phyloP scores from a whole-genome alignment of 257 asterid species.

The Voacanga thouarsii region DNA sequence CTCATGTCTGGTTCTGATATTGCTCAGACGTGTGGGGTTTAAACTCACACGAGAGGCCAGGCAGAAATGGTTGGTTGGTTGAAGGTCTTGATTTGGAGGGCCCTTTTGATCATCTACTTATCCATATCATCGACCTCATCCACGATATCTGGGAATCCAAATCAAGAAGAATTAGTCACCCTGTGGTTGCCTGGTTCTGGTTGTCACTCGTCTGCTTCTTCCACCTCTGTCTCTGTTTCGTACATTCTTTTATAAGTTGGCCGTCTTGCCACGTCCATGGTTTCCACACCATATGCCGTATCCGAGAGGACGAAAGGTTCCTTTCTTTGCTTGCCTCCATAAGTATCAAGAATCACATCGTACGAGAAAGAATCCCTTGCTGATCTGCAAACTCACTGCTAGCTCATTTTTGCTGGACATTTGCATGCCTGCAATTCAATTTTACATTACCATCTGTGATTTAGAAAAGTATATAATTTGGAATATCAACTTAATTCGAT shows the following conservation, averaged over 20 bases:
- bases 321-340: background rate
- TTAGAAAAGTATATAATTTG: no score
- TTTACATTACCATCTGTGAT: no score
- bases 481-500: no score
- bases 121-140: no score
- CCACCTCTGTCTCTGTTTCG: background rate
- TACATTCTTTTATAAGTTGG: background rate
- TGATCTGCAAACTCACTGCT: background rate
- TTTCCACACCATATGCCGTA: constrained; percentile 9
- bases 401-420: background rate
- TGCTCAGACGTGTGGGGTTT: constrained; percentile 6
- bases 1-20: constrained; percentile 8
- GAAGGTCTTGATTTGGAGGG: background rate
- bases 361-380: background rate
- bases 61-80: constrained; percentile 6
- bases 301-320: background rate
- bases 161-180: no score
- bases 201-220: constrained; percentile 9
- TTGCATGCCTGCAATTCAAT: no score
- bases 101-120: background rate
- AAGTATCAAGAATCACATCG: background rate
- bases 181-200: constrained; percentile 9
- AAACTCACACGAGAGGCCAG: constrained; percentile 14
- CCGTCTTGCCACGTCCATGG: constrained; percentile 28
- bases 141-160: background rate